phyloP scores from a whole-genome alignment of 2,329 filamentous ascomycete species.

The Chaetothyriales sp. region DNA sequence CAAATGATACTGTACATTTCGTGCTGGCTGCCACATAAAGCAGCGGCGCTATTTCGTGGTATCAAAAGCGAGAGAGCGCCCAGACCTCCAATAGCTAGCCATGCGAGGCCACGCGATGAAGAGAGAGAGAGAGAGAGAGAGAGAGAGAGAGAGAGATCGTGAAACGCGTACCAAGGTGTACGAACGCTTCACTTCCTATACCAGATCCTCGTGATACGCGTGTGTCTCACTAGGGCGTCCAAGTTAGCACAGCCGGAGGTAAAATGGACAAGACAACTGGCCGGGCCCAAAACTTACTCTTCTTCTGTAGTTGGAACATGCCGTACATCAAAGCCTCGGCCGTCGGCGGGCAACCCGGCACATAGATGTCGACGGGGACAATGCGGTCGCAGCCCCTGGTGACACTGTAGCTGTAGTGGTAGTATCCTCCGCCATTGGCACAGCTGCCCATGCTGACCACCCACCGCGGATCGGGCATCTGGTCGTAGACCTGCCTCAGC shows the following conservation, averaged over 20 bases:
- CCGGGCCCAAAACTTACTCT: conserved; percentile 31
- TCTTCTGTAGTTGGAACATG: conserved; percentile 63
- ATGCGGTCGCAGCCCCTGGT: conserved; percentile 63
- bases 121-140: not conserved
- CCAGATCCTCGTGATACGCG: conserved; percentile 39
- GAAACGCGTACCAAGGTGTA: no score
- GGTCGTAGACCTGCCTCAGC: conserved; percentile 80
- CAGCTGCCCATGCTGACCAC: conserved; percentile 75
- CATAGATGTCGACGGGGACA: conserved; percentile 67
- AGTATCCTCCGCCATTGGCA: conserved; percentile 74
- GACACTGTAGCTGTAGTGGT: conserved; percentile 73
- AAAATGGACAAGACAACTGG: not conserved
- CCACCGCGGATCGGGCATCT: conserved; percentile 88
- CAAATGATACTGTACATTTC: not conserved
- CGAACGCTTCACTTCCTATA: conserved; percentile 31
- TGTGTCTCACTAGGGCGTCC: conserved; percentile 29
- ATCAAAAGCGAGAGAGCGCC: not conserved
- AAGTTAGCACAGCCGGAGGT: conserved; percentile 2
- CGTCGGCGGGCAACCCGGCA: conserved; percentile 54
- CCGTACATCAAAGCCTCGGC: conserved; percentile 42
- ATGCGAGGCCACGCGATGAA: no score
- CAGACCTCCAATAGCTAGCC: no score
- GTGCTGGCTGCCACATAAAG: not conserved
- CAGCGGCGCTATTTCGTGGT: not conserved
- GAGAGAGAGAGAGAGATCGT: not conserved